Base-by-base conservation (phyloP, 164 flowering plant genomes). In the Echeveria elegans region DNA sequence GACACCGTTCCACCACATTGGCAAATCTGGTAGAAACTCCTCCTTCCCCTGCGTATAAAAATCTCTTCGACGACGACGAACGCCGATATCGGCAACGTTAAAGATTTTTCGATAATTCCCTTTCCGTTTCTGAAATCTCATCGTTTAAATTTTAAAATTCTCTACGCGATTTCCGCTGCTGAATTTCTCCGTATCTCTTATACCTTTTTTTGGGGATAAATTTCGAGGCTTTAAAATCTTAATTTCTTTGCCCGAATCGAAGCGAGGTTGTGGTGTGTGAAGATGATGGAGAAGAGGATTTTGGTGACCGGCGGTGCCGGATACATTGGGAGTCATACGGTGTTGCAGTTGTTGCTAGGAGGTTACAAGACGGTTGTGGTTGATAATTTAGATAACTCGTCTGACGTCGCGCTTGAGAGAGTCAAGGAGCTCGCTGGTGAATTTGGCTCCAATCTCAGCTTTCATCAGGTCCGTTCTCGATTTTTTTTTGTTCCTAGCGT, bases 221-320 rank as follows among this genome's bases (percentile, higher is more conserved):
- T 40, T 40, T 40, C 15, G 37, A 4, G n/a, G n/a, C n/a, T n/a
- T n/a, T n/a, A n/a, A n/a, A n/a, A 40, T 10, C 10, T 6, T 8
- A 40, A 40, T 40, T 40, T 40, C 8, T 40, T 40, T 40, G 45
- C 15, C 14, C 11, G 38, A 36, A 36, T 6, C 26, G 31, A 53
- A 53, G 60, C 2, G 31, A 2, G 31, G 30, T 11, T 53, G 60
- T 53, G 60, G 24, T 23, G 50, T 10, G 31, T 24, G 60, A 53
- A 53, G 31, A 53, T 53, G 60, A 58, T 40, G 83, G 76, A 72
- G 72, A 77, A 80, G 77, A 85, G n/a, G 69, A 79, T 93, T n/a
- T 72, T 93, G 69, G 95, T 93, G 30, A 90, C 98, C 11, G 98
- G 98, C 6, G 98, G 98, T 18, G 96, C 98, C 38, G 98, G 98